A percentile compares a stretch with the other conserved stretches of the same genome.
phyloP scores from a whole-genome alignment of 2,329 filamentous ascomycete species.

The Hymenoscyphus occultus region DNA sequence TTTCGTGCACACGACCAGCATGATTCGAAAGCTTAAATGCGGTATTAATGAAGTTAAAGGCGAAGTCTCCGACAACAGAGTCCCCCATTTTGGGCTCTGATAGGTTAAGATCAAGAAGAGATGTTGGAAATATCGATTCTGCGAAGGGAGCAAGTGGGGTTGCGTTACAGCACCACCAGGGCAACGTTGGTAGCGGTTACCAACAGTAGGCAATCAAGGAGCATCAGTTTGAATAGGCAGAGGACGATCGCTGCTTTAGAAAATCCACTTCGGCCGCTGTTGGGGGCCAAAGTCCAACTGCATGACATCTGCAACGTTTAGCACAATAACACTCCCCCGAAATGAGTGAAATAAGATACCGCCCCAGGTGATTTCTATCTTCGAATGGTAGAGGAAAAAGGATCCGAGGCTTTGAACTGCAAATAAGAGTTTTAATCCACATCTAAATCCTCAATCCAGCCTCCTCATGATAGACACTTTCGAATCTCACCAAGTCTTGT shows the following conservation, averaged over 20 bases:
- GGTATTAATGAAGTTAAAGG: constrained; percentile 1
- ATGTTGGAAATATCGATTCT: not conserved
- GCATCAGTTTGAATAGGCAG: not conserved
- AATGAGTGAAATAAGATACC: not conserved
- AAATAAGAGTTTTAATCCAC: not conserved
- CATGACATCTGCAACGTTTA: constrained; percentile 1
- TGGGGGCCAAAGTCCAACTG: not conserved
- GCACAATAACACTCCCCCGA: not conserved
- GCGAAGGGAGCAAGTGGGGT: not conserved
- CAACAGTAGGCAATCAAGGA: not conserved
- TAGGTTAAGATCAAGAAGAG: not conserved
- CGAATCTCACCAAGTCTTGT: not conserved
- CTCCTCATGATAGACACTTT: not conserved
- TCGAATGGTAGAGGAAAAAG: not conserved
- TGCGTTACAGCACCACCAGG: not conserved
- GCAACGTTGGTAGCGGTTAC: not conserved
- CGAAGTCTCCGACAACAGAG: not conserved
- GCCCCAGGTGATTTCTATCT: not conserved
- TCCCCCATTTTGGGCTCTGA: constrained; percentile 1
- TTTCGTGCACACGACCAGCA: not conserved
- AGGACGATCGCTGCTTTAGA: not conserved
- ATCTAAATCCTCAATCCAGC: not conserved
- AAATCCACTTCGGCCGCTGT: not conserved
- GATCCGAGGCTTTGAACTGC: not conserved
- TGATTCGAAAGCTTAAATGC: not conserved